Conservation (phyloP, 768 basidiomycete species). For the Leccinum subgranulosum region DNA sequence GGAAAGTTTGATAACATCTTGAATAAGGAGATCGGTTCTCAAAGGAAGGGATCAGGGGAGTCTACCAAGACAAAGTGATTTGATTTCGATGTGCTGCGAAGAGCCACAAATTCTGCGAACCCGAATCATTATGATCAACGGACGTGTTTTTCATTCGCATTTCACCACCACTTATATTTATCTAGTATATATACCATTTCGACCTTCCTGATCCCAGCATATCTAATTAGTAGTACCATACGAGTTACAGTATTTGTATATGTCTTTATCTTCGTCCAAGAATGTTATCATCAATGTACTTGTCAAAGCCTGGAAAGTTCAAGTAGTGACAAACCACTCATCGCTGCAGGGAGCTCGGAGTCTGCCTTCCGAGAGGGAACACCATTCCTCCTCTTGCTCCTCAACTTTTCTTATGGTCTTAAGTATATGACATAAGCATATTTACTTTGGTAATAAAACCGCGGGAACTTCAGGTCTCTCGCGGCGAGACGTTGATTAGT, state of each 20-base stretch:
- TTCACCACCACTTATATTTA: neutral
- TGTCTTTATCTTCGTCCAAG: neutral
- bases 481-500: neutral
- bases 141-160: neutral
- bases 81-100: neutral
- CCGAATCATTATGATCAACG: neutral
- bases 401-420: no score
- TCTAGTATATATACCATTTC: neutral
- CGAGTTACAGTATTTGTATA: neutral
- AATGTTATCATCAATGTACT: neutral
- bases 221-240: neutral
- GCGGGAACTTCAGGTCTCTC: no score
- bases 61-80: constrained; percentile 18
- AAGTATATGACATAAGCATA: no score
- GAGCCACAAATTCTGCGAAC: neutral
- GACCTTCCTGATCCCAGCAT: neutral
- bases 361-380: no score
- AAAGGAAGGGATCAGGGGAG: neutral
- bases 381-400: no score
- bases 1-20: constrained; percentile 19
- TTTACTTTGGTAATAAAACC: no score
- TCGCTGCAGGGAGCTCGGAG: no score
- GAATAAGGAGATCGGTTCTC: constrained; percentile 7
- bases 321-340: no score
- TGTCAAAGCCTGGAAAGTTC: no score